Evolutionary conservation across 2,329 filamentous ascomycete species (phyloP), one percentile per base, ranked within the genome.

Genomic region (Gnomoniopsis smithogilvyi): DNA sequence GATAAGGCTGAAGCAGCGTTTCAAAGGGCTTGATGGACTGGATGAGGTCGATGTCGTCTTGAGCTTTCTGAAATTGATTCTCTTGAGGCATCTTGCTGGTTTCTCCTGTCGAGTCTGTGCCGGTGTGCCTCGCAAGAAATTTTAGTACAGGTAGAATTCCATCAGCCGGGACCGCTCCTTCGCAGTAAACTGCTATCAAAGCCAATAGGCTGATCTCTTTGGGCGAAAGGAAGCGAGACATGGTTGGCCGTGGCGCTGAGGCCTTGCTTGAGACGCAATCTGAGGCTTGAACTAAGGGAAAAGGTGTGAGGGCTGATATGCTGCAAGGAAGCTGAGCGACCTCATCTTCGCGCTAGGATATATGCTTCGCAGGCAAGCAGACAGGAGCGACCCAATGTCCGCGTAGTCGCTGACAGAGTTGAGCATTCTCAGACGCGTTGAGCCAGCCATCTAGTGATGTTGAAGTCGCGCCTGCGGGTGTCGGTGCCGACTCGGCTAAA

Each of bases 201-300:
- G 86, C 85, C 57, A 98, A 82, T 24, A 97, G 81, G 68, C 89
- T 88, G 65, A 98, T 84, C 71, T 95, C 96, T 65, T 91, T 88
- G 14, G 94, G 91, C n/a, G 91, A 96, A 49, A 98, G 81, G 72
- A 89, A 47, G 7, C 45, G 45, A 19, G 45, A 47, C 45, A 47
- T 47, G 7, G 41, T 45, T 30, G 26, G 26, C 26, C 36, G 36
- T 41, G 36, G 36, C 36, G 36, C 11, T 3, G 36, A n/a, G 36
- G 17, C 17, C 17, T n/a, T 41, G 36, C 36, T n/a, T n/a, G 36
- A 30, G 36, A 41, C 36, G 36, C 36, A 12, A n/a, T 41, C 12
- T 12, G 36, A n/a, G 36, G 6, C 36, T 4, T 41, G 36, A n/a
- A 14, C 15, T n/a, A 41, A 4, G 12, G 6, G 36, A n/a, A 15